Conservation (phyloP, 164 flowering plant genomes). For the Protea cynaroides region DNA sequence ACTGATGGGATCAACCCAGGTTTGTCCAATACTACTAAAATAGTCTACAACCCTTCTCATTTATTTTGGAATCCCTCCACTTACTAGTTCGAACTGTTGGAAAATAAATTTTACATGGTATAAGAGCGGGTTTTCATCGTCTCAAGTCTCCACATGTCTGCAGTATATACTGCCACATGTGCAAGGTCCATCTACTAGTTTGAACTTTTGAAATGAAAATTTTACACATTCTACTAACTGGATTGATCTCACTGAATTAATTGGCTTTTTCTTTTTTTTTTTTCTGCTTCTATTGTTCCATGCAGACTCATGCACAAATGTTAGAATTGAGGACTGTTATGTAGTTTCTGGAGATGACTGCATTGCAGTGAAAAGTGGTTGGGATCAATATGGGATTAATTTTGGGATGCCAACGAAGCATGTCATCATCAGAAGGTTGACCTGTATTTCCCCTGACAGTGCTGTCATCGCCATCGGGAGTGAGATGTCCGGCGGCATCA, state of each 20-base stretch:
- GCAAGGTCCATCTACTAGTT: too few species aligned
- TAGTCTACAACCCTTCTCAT: too few species aligned
- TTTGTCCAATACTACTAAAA: constrained; percentile 6
- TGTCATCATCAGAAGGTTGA: constrained; percentile 46
- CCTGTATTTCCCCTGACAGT: constrained; percentile 64
- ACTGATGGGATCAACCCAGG: constrained; percentile 64
- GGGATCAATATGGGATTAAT: constrained; percentile 68
- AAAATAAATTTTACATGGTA: too few species aligned
- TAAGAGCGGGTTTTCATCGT: too few species aligned
- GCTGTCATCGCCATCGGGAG: constrained; percentile 68
- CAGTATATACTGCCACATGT: too few species aligned
- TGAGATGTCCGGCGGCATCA: constrained; percentile 74
- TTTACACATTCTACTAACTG: too few species aligned
- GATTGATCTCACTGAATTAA: too few species aligned
- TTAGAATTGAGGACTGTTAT: constrained; percentile 55
- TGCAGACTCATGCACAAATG: constrained; percentile 59
- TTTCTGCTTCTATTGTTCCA: neutral
- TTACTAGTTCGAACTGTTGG: too few species aligned
- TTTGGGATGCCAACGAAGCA: constrained; percentile 58
- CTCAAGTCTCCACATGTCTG: too few species aligned
- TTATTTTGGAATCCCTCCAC: too few species aligned
- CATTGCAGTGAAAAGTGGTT: constrained; percentile 66
- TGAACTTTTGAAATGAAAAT: too few species aligned
- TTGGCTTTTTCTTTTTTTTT: too few species aligned
- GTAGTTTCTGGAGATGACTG: constrained; percentile 80